These are phyloP conservation scores for Suillus decipiens DNA, from an alignment of 768 basidiomycete genomes.

Conservation along the genomic window DNA sequence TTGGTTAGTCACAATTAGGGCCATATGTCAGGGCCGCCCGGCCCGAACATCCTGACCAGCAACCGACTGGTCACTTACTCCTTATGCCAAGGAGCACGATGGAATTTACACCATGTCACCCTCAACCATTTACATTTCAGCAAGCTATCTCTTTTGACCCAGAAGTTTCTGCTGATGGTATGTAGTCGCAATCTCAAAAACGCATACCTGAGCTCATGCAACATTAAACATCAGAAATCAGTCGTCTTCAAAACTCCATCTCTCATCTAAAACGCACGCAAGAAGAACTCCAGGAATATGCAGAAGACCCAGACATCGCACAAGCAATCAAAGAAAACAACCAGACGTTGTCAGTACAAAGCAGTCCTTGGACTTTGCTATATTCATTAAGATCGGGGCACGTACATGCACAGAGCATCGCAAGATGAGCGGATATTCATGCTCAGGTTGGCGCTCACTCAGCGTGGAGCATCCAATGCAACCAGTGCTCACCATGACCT, in stretches of 20 bases:
- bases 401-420: slow-evolving; percentile 54
- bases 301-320: slow-evolving; percentile 56
- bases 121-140: slow-evolving; percentile 59
- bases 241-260: slow-evolving; percentile 74
- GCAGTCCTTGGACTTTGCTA: slow-evolving; percentile 10
- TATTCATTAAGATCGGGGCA: slow-evolving; percentile 8
- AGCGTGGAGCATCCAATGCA: slow-evolving; percentile 46
- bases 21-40: neutral
- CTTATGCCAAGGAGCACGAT: slow-evolving; percentile 32
- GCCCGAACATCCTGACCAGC: neutral
- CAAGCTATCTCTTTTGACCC: slow-evolving; percentile 69
- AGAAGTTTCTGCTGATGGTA: slow-evolving; percentile 71
- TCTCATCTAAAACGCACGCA: slow-evolving; percentile 65
- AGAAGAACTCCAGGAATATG: slow-evolving; percentile 48
- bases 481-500: slow-evolving; percentile 1
- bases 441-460: slow-evolving; percentile 60
- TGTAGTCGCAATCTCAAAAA: slow-evolving; percentile 8
- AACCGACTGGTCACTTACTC: neutral
- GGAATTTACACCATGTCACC: slow-evolving; percentile 67
- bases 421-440: slow-evolving; percentile 78
- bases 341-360: slow-evolving; percentile 52
- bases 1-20: neutral
- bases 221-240: slow-evolving; percentile 56
- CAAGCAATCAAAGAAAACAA: slow-evolving; percentile 73
- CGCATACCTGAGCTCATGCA: slow-evolving; percentile 6